Evolutionary conservation across 2,329 filamentous ascomycete genomes (phyloP).

Genomic region (Cladophialophora psammophila): DNA sequence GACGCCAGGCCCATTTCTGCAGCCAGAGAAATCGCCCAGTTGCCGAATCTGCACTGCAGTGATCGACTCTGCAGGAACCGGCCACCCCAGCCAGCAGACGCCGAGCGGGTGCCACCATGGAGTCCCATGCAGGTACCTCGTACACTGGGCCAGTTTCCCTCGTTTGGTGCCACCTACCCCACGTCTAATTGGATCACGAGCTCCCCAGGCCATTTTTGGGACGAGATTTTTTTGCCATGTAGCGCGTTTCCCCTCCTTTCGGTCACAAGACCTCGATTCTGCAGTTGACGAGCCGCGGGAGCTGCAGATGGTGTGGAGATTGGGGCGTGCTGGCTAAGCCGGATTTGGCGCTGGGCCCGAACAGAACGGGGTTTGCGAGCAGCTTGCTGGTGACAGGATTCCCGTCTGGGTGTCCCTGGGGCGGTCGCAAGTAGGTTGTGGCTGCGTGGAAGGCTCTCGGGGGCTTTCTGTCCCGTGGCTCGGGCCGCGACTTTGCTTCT

Average conservation of each 20-base stretch:
- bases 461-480: constrained; percentile 4
- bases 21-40: constrained; percentile 31
- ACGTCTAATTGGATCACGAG: constrained; percentile 31
- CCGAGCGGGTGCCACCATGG: constrained; percentile 32
- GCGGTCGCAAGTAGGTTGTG: not conserved
- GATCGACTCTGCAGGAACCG: constrained; percentile 41
- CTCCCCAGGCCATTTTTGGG: constrained; percentile 18
- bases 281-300: constrained; percentile 32
- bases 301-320: constrained; percentile 37
- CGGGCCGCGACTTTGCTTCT: constrained; percentile 6
- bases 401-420: not conserved
- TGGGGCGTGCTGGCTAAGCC: constrained; percentile 33
- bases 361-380: constrained; percentile 7
- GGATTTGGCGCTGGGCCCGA: constrained; percentile 24
- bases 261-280: constrained; percentile 36
- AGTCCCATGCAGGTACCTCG: constrained; percentile 27
- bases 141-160: constrained; percentile 32
- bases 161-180: constrained; percentile 31
- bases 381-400: constrained; percentile 8
- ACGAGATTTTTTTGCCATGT: constrained; percentile 14
- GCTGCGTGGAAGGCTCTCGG: constrained; percentile 2
- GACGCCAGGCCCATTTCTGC: constrained; percentile 38
- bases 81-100: constrained; percentile 22
- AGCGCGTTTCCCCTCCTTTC: constrained; percentile 23
- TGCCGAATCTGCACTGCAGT: constrained; percentile 37